Conservation (phyloP, 1,284 basidiomycete genomes). For the Rhizoctonia solani region DNA sequence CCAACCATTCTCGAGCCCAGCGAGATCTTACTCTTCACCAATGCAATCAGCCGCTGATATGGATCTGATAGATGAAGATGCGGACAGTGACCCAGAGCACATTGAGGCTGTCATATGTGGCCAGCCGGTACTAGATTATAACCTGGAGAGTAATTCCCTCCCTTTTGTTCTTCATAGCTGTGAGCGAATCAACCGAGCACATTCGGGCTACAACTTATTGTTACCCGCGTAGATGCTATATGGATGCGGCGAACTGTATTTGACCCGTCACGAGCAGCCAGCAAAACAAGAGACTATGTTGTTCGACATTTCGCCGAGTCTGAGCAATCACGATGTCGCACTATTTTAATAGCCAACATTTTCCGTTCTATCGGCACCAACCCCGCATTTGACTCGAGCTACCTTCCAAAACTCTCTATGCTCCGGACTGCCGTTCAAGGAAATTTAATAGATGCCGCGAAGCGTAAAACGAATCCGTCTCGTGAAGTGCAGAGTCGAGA, state of each 20-base stretch:
- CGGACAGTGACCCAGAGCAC: not conserved
- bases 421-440: not conserved
- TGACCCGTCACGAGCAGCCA: slow-evolving; percentile 5
- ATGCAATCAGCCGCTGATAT: not conserved
- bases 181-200: not conserved
- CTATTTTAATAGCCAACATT: slow-evolving; percentile 9
- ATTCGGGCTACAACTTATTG: not conserved
- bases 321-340: not conserved
- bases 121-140: not conserved
- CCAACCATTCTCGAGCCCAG: not conserved
- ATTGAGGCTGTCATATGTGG: slow-evolving; percentile 1
- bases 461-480: not conserved
- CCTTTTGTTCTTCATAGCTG: slow-evolving; percentile 24
- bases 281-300: slow-evolving; percentile 18
- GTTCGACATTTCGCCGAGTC: slow-evolving; percentile 3
- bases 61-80: not conserved
- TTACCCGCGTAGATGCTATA: not conserved
- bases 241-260: slow-evolving; percentile 14
- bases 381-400: not conserved
- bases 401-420: slow-evolving; percentile 3
- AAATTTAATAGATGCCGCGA: not conserved
- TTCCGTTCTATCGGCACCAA: not conserved
- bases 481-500: not conserved
- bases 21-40: not conserved
- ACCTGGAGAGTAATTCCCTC: slow-evolving; percentile 5